Conservation (phyloP, 805 yeast genomes). For the Geotrichum ghanense region DNA sequence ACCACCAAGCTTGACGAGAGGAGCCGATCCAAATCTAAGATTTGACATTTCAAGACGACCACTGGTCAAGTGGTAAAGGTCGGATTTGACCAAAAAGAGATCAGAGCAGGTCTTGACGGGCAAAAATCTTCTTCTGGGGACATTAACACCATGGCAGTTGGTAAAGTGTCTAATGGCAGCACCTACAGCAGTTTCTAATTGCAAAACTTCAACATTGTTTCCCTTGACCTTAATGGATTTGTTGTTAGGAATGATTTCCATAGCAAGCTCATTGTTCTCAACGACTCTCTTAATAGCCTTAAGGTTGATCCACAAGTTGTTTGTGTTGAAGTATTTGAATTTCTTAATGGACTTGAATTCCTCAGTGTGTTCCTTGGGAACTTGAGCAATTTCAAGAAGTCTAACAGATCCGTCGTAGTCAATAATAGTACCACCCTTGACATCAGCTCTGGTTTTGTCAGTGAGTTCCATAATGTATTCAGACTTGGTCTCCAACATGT, state of each 20-base stretch:
- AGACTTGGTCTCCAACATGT: conserved; percentile 82
- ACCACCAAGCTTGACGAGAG: conserved; percentile 90
- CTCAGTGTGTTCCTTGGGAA: conserved; percentile 96
- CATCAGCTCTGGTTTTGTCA: conserved; percentile 98
- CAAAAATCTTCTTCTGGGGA: conserved; percentile 94
- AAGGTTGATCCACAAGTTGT: conserved; percentile 94
- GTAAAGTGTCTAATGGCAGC: conserved; percentile 95
- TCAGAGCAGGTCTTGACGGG: conserved; percentile 98
- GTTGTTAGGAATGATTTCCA: conserved; percentile 93
- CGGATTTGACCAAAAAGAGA: conserved; percentile 86
- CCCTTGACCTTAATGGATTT: conserved; percentile 74
- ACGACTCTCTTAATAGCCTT: conserved; percentile 89
- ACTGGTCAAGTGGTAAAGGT: conserved; percentile 79
- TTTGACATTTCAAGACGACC: conserved; percentile 83
- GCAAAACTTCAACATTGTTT: conserved; percentile 73
- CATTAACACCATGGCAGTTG: conserved; percentile 95
- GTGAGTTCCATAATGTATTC: conserved; percentile 98
- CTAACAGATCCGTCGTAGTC: conserved; percentile 92
- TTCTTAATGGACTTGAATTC: conserved; percentile 96
- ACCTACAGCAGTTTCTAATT: conserved; percentile 97
- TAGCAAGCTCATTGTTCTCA: conserved; percentile 66
- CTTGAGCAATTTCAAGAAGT: conserved; percentile 94
- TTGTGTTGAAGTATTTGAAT: conserved; percentile 96
- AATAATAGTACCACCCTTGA: conserved; percentile 97
- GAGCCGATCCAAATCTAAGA: conserved; percentile 81